phyloP scores from a whole-genome alignment of 2,329 filamentous ascomycete genomes.

The Fusarium sp. region DNA sequence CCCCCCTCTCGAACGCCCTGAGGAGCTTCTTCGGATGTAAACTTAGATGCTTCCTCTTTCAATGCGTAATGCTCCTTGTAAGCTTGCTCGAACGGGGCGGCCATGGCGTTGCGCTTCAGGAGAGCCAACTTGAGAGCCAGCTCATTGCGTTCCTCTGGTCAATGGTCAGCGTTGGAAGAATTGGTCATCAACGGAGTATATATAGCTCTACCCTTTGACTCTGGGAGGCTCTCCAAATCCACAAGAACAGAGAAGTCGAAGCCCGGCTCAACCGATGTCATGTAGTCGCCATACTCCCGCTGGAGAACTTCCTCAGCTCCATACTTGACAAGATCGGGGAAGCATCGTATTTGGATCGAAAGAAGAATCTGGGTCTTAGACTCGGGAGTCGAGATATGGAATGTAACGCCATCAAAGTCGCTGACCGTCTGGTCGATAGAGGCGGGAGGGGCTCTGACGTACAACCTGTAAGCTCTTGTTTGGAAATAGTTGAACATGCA shows the following conservation, averaged over 20 bases:
- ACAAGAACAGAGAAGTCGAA: slow-evolving; percentile 97
- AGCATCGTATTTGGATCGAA: slow-evolving; percentile 96
- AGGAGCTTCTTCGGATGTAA: slow-evolving; percentile 92
- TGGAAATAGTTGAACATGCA: slow-evolving; percentile 15
- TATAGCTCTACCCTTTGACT: slow-evolving; percentile 73
- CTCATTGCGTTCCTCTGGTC: slow-evolving; percentile 82
- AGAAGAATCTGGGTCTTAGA: slow-evolving; percentile 93
- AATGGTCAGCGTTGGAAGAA: slow-evolving; percentile 29
- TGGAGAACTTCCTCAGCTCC: slow-evolving; percentile 92
- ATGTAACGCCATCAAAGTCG: slow-evolving; percentile 98
- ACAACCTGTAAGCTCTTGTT: slow-evolving; percentile 55
- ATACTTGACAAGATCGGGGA: slow-evolving; percentile 89
- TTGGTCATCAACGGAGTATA: neutral
- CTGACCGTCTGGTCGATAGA: slow-evolving; percentile 98
- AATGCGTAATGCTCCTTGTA: slow-evolving; percentile 92
- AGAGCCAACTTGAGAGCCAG: slow-evolving; percentile 88
- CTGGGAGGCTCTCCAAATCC: slow-evolving; percentile 88
- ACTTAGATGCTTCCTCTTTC: slow-evolving; percentile 89
- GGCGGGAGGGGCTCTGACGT: slow-evolving; percentile 78
- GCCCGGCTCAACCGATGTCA: slow-evolving; percentile 86
- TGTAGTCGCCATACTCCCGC: slow-evolving; percentile 94
- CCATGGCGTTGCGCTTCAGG: slow-evolving; percentile 98
- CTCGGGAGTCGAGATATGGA: slow-evolving; percentile 97
- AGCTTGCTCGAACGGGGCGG: slow-evolving; percentile 95
- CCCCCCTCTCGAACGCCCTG: slow-evolving; percentile 91